A percentile compares a stretch with the other conserved stretches of the same genome.
Conservation (phyloP, 2,329 filamentous ascomycete species). For the Mollisia scopiformis region DNA sequence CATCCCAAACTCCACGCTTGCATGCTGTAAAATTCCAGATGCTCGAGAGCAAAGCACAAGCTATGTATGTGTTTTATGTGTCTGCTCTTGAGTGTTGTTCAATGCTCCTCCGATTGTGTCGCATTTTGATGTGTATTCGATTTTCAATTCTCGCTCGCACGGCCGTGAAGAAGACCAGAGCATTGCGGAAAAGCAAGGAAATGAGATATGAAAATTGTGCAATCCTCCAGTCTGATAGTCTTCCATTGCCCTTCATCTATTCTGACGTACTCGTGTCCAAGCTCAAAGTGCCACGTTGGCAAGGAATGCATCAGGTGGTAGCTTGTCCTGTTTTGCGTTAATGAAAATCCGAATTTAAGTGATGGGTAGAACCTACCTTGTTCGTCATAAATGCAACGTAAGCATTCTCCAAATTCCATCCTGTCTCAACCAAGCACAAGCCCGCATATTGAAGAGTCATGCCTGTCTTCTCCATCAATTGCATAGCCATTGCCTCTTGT, state of each 20-base stretch:
- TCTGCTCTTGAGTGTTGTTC: background rate
- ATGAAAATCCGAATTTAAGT: slow-evolving; percentile 2
- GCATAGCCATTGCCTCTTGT: slow-evolving; percentile 71
- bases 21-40: background rate
- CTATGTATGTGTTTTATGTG: background rate
- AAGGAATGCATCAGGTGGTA: slow-evolving; percentile 53
- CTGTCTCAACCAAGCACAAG: slow-evolving; percentile 78
- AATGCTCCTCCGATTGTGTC: no score
- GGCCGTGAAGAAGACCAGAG: background rate
- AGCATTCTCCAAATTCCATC: slow-evolving; percentile 80
- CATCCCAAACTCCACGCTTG: background rate
- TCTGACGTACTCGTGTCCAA: background rate
- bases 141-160: background rate
- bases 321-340: slow-evolving; percentile 40
- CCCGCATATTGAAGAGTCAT: slow-evolving; percentile 81
- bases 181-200: background rate
- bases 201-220: background rate
- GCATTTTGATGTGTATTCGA: no score
- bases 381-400: slow-evolving; percentile 75
- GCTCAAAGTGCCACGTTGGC: slow-evolving; percentile 6
- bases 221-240: background rate
- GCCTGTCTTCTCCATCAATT: slow-evolving; percentile 76
- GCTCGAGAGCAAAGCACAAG: background rate
- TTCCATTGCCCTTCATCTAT: background rate
- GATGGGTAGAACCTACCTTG: slow-evolving; percentile 57